Percentiles rank a stretch among this genome's conserved stretches.
Conservation (phyloP, 192 early-diverging fungal species). For the Backusella liffmaniae region DNA sequence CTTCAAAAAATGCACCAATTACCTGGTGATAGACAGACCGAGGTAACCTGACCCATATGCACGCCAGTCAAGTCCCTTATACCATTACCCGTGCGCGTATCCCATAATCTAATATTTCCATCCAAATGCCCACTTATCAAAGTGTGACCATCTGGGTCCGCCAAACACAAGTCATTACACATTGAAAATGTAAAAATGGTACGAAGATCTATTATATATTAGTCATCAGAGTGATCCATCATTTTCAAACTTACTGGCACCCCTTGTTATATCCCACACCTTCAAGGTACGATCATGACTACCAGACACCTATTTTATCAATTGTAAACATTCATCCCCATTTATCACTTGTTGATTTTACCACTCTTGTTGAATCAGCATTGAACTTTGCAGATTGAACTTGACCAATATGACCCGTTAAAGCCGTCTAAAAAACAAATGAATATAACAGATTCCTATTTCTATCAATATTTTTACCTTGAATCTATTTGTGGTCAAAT, state of each 20-base stretch:
- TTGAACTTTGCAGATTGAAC: conserved; percentile 88
- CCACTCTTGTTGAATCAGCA: conserved; percentile 73
- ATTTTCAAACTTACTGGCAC: conserved; percentile 64
- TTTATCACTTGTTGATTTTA: conserved; percentile 20
- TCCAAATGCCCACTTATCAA: conserved; percentile 94
- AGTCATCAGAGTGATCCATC: no score
- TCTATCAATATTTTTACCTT: conserved; percentile 41
- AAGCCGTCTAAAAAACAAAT: conserved; percentile 66
- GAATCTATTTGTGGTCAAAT: conserved; percentile 70
- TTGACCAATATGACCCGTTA: conserved; percentile 94
- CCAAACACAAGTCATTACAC: conserved; percentile 86
- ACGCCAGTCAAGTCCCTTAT: conserved; percentile 83
- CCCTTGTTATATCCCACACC: conserved; percentile 90
- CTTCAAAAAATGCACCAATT: neutral
- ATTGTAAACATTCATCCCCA: neutral
- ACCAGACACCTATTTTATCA: conserved; percentile 66
- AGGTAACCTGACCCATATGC: conserved; percentile 89
- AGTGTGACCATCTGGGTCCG: conserved; percentile 76
- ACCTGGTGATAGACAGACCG: conserved; percentile 73
- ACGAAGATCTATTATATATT: conserved; percentile 50
- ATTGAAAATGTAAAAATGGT: conserved; percentile 94
- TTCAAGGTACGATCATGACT: conserved; percentile 97
- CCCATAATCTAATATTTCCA: conserved; percentile 91
- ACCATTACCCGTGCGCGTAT: conserved; percentile 75
- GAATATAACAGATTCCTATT: neutral